Evolutionary conservation across 106 monocot genomes (phyloP), one percentile per base, ranked within the genome.

Genomic region (Allium fistulosum): DNA sequence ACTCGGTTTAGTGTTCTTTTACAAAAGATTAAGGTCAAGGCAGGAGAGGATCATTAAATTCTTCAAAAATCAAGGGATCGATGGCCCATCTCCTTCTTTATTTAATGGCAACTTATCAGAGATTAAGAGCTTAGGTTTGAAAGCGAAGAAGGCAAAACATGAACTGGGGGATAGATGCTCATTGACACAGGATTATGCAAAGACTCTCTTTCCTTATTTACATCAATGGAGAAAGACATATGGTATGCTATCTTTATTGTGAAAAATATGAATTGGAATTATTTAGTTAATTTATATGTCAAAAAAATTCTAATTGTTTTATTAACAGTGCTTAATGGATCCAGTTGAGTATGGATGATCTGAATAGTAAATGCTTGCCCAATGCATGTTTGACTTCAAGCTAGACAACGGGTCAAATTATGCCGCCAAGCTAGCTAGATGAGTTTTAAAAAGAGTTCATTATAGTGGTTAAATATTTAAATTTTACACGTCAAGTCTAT

Each of bases 1-100:
- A 28, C 2, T 28, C 3, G 1, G 28, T 28, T 28, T 28, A 28
- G 28, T 28, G 3, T 0, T 49, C 15, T 17, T 51, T 6, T 77
- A 75, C 55, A 27, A 50, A 7, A 15, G 53, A 7, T 15, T 68
- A 8, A 86, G 81, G 83, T 7, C 67, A 46, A 74, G 67, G 69
- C 76, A 65, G 4, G 63, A 79, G 76, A 79, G 26, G 69, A 69
- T 78, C 37, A 73, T 75, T 61, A 63, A 56, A 14, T 73, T 69
- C 48, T 80, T 92, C 49, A 77, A 61, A 62, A 52, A 26, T n/a
- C 91, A 92, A 71, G 91, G 91, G 10, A 78, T 92, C 12, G 64
- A 27, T 14, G 91, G 91, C 0, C 91, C 91, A 2, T 68, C 68
- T 4, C 82, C 91, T 48, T 69, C 75, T 3, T 57, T 85, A 14